phyloP scores from a whole-genome alignment of 371 early-diverging fungal genomes.

The Mortierella sp. region DNA sequence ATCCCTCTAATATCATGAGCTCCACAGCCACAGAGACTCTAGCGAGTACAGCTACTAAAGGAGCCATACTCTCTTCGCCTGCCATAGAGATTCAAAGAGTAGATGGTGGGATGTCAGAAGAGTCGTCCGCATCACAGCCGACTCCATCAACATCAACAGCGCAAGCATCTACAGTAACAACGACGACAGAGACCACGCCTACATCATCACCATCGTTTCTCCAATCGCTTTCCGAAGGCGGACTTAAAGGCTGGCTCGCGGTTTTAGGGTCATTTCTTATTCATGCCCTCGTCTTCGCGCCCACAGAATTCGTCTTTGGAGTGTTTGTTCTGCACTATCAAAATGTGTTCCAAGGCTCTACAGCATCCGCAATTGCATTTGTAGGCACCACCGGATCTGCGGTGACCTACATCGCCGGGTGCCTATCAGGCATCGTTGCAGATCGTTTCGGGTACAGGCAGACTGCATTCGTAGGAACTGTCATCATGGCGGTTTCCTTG shows the following conservation, averaged over 20 bases:
- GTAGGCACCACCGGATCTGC: slow-evolving; percentile 59
- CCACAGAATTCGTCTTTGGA: slow-evolving; percentile 60
- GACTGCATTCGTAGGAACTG: slow-evolving; percentile 53
- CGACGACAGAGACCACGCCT: no score
- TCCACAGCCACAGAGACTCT: no score
- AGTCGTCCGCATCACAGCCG: no score
- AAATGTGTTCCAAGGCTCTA: slow-evolving; percentile 40
- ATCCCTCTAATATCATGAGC: no score
- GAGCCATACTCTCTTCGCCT: no score
- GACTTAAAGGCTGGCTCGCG: slow-evolving; percentile 70
- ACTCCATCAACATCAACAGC: no score
- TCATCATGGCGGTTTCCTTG: slow-evolving; percentile 55
- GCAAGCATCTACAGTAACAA: no score
- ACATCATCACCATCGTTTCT: no score
- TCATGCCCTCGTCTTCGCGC: slow-evolving; percentile 62
- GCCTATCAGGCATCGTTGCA: slow-evolving; percentile 54
- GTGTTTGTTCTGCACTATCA: slow-evolving; percentile 60
- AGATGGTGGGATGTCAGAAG: no score
- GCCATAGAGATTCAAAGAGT: no score
- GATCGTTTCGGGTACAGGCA: slow-evolving; percentile 56
- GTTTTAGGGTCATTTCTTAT: slow-evolving; percentile 65
- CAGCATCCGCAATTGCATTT: slow-evolving; percentile 56
- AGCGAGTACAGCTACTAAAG: no score
- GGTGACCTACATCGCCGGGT: slow-evolving; percentile 56
- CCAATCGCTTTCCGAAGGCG: slow-evolving; percentile 6